Evolutionary conservation across 1,284 basidiomycete genomes (phyloP).

Genomic region (Naganishia liquefaciens): DNA sequence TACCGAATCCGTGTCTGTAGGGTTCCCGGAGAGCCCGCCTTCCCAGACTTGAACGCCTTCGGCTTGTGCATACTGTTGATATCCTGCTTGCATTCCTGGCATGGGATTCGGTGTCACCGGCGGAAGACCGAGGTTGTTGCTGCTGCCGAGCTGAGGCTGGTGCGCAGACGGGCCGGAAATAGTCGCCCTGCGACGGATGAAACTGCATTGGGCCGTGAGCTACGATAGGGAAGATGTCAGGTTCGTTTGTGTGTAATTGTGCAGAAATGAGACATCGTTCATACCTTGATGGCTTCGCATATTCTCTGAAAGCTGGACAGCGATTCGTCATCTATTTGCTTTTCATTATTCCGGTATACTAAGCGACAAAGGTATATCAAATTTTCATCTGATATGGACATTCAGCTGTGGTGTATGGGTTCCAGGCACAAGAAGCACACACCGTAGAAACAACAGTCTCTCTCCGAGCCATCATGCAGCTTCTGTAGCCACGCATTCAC

Average conservation of each 20-base stretch:
- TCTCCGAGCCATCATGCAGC: neutral
- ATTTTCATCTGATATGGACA: slow-evolving; percentile 21
- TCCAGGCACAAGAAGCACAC: neutral
- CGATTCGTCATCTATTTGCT: neutral
- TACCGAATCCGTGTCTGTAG: neutral
- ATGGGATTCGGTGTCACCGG: slow-evolving; percentile 30
- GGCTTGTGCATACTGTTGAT: slow-evolving; percentile 25
- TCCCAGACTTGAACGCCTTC: slow-evolving; percentile 29
- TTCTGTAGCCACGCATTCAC: neutral
- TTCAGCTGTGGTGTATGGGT: no score
- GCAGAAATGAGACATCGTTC: neutral
- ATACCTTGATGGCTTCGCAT: slow-evolving; percentile 23
- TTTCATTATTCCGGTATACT: slow-evolving; percentile 8
- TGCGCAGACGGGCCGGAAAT: slow-evolving; percentile 1
- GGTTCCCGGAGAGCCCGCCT: slow-evolving; percentile 6
- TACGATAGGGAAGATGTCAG: neutral
- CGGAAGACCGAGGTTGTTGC: slow-evolving; percentile 19
- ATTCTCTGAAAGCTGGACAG: slow-evolving; percentile 2
- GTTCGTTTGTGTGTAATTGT: neutral
- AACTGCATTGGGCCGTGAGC: slow-evolving; percentile 29
- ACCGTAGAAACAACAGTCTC: slow-evolving; percentile 31
- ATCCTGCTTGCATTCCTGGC: slow-evolving; percentile 11
- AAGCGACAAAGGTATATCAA: slow-evolving; percentile 27
- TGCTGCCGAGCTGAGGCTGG: neutral
- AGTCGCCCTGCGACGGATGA: slow-evolving; percentile 15